phyloP scores from a whole-genome alignment of 1,284 basidiomycete genomes.

The Cryptococcus sp. region DNA sequence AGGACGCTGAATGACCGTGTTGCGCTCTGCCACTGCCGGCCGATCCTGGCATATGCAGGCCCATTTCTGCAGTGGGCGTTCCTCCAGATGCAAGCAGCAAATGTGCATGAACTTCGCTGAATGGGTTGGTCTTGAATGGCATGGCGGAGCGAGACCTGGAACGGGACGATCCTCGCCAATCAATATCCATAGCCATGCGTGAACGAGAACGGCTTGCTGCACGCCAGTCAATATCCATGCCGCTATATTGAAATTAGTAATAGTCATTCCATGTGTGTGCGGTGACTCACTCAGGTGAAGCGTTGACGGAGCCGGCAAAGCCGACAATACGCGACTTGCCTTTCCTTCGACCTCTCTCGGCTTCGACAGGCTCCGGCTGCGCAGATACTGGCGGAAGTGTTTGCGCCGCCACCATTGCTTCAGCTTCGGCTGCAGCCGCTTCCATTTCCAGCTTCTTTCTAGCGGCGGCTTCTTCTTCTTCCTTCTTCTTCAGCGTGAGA shows the following conservation, averaged over 20 bases:
- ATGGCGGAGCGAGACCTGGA: conserved; percentile 56
- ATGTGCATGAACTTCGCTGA: conserved; percentile 52
- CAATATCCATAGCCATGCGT: conserved; percentile 68
- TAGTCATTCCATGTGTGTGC: no score
- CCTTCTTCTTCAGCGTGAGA: conserved; percentile 62
- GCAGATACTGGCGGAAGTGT: conserved; percentile 4
- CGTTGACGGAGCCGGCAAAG: conserved; percentile 36
- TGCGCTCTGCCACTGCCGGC: not conserved
- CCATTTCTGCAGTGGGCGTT: conserved; percentile 15
- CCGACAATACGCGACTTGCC: conserved; percentile 56
- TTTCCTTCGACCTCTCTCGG: conserved; percentile 57
- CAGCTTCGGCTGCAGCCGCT: conserved; percentile 16
- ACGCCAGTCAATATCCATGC: conserved; percentile 84
- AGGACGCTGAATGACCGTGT: conserved; percentile 5
- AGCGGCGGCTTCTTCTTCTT: conserved; percentile 30
- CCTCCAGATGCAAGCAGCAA: conserved; percentile 50
- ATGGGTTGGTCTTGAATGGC: conserved; percentile 43
- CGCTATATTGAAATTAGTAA: conserved; percentile 35
- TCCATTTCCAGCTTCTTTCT: conserved; percentile 19
- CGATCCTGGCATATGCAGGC: conserved; percentile 16
- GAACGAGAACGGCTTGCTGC: conserved; percentile 89
- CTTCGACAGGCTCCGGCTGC: conserved; percentile 22
- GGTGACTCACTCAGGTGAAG: conserved; percentile 71
- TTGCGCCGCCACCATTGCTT: conserved; percentile 5
- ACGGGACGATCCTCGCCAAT: conserved; percentile 55